Evolutionary conservation across 2,329 filamentous ascomycete species (phyloP), one percentile per base, ranked within the genome.

Genomic region (Cordyceps pruinosa): DNA sequence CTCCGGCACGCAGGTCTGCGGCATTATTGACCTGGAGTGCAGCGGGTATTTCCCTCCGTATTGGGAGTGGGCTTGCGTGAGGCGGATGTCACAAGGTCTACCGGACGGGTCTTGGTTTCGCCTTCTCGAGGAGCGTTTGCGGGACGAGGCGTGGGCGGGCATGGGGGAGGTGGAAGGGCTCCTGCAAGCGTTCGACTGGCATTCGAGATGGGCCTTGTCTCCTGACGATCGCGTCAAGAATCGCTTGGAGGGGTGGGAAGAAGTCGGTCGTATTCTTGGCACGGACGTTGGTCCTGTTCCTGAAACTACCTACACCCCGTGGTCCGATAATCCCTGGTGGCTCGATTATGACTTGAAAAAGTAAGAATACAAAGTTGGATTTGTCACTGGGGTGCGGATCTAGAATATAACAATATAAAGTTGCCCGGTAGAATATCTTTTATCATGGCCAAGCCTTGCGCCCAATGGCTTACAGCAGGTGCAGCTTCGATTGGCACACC

Each of bases 11-110:
- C 21, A 45, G 30, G 55, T 57, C 13, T 57, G 28, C 7, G 55
- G 47, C 17, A 51, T 57, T 8, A 51, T 57, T 30, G 55, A 51
- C 15, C 37, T 57, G 45, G 46, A 51, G 32, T 37, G 46, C 39
- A 30, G 55, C 30, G 55, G 55, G 15, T 57, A 44, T 30, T 46
- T 57, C 17, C 39, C 55, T 28, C 55, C 55, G n/a, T 51, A 57
- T 32, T 51, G 47, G 47, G 55, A 51, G 30, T 46, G 28, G 47
- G 3, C 51, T 21, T 45, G 37, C n/a, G 55, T 39, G 19, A 51
- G n/a, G 17, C 5, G 37, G 37, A 37, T 57, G 35, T 37, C 54
- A 5, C 35, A 35, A 13, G 26, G 45, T 15, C 37, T 21, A 7
- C 47, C 37, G 5, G 17, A 17, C 5, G 55, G 47, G 21, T 37